Evolutionary conservation across 257 asterid genomes (phyloP), one percentile per base, ranked within the genome.

Genomic region (Asclepias syriaca): DNA sequence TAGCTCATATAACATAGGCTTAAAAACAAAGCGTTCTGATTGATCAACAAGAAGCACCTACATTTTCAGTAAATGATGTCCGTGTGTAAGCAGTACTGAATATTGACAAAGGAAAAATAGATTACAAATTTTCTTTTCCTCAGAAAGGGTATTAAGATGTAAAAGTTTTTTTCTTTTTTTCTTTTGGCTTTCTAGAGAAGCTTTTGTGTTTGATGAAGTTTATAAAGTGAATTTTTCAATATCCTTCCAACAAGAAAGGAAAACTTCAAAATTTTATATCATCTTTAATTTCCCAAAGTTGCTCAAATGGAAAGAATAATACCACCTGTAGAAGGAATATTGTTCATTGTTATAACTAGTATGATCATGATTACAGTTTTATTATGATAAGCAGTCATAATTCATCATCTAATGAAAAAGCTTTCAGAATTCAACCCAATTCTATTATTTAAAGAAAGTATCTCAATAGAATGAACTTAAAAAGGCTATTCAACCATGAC

Each of bases 41-140:
- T 88, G 98, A 79, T 94, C 99, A 71, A 94, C 90, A 71, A 94
- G 98, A 84, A 89, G 87, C 75, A 94, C 93, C 98, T 94, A 86
- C 69, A 70, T 75, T 66, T 55, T 24, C 43, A 61, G 34, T 34
- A 43, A 60, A 51, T 27, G 18, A 1, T 29, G 57, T 70, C 8
- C 14, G 0, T 15, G 9, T 4, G 70, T 48, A 51, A 72, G 72
- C 6, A 14, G 29, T 32, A 68, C 3, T 8, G 50, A 68, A 21
- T 15, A 64, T 61, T 61, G 45, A 39, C 46, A 32, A 18, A 2
- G 21, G 22, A 14, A 13, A 15, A 15, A 14, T 14, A 1, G 43
- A 27, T 6, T 16, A 34, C 16, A 61, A 12, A 51, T 3, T 16
- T 51, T 51, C 57, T 51, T 51, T 51, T 51, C 21, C 21, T 16